Conservation (phyloP, 2,329 filamentous ascomycete genomes). For the Tympanopsis confertula region DNA sequence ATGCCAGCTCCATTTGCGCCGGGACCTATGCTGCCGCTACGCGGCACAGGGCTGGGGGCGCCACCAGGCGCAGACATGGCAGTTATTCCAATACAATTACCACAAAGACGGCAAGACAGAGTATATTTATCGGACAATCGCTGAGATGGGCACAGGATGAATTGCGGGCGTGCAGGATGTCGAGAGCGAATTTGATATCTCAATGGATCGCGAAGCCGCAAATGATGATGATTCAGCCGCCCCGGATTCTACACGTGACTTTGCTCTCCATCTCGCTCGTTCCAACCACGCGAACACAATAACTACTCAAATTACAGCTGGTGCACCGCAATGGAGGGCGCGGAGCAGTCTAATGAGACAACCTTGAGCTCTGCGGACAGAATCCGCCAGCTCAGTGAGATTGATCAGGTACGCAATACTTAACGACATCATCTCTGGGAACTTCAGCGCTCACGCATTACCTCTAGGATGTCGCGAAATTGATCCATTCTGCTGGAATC, state of each 20-base stretch:
- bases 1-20: conserved; percentile 16
- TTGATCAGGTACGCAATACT: conserved; percentile 29
- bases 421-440: not conserved
- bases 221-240: too few species aligned
- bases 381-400: conserved; percentile 41
- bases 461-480: conserved; percentile 31
- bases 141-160: too few species aligned
- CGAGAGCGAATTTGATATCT: too few species aligned
- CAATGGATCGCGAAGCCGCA: too few species aligned
- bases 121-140: not conserved
- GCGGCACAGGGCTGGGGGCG: conserved; percentile 30
- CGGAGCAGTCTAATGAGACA: too few species aligned
- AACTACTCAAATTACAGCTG: too few species aligned
- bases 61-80: conserved; percentile 30
- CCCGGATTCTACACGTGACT: too few species aligned
- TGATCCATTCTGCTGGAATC: conserved; percentile 38
- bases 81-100: not conserved
- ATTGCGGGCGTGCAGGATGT: too few species aligned
- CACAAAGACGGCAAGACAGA: not conserved
- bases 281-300: too few species aligned
- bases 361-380: conserved; percentile 40
- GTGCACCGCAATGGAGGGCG: too few species aligned
- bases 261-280: too few species aligned
- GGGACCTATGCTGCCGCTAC: conserved; percentile 30
- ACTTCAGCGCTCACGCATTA: conserved; percentile 7